Evolutionary conservation across 805 yeast genomes (phyloP), one percentile per base, ranked within the genome.

Genomic region (Lipomyces spencermartinsiae): DNA sequence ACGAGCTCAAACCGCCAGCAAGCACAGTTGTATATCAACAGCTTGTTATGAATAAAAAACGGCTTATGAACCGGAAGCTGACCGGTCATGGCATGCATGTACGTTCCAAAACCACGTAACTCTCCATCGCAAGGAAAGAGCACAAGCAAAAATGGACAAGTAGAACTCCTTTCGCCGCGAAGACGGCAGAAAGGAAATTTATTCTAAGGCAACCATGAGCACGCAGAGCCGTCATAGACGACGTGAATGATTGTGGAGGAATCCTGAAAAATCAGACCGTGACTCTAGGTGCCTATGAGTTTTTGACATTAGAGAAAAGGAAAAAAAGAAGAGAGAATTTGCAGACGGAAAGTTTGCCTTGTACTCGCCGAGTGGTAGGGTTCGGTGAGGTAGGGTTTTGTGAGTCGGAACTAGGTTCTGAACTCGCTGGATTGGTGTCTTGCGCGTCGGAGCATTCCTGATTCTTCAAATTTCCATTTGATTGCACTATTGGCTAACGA

Each of bases 141-240:
- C 16, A 33, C 29, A 29, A 25, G 10, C n/a, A 2, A 34, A 14
- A 57, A 57, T 57, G 60, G 60, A 57, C 60, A 57, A 25, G 14
- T 57, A 57, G 60, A 57, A 57, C 60, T 22, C 59, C 43, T 19
- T 25, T 33, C 43, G 7, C 59, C 22, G 9, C 4, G n/a, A 10
- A 16, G 25, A n/a, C 33, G 19, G 33, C 60, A 34, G n/a, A n/a
- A 22, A 22, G 4, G 31, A 22, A 19, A 31, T 31, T 57, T 57
- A 25, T 16, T 57, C 60, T 57, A 22, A 57, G 60, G 19, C 60
- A 57, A 57, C 60, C 60, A 39, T 57, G 60, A 57, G 60, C 60
- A 57, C 60, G 60, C 60, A 57, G 60, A 57, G 43, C 60, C 60
- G 49, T 57, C 60, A 57, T 57, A 19, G 60, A 57, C 60, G 60